Percentiles rank a stretch among this genome's conserved stretches.
These are phyloP conservation scores for Dioscorea dumetorum DNA, from an alignment of 106 monocot genomes.

Conservation along the genomic window DNA sequence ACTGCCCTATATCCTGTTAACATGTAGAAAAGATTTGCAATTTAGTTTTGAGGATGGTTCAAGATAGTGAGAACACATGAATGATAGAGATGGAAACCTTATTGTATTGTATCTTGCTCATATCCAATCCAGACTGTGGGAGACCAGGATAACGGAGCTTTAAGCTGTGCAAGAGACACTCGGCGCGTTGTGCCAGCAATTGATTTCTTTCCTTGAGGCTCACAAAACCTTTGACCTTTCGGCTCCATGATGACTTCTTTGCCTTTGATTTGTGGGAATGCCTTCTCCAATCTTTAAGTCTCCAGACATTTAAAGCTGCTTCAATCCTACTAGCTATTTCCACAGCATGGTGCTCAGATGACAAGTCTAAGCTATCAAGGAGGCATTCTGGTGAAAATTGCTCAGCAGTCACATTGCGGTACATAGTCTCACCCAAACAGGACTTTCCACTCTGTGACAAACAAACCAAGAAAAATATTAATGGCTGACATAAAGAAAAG, in stretches of 20 bases:
- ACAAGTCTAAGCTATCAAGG: slow-evolving; percentile 79
- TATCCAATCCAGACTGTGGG: slow-evolving; percentile 92
- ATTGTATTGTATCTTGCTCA: slow-evolving; percentile 99
- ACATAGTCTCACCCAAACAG: slow-evolving; percentile 90
- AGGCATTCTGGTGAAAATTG: slow-evolving; percentile 94
- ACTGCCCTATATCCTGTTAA: slow-evolving; percentile 86
- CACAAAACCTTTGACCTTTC: slow-evolving; percentile 80
- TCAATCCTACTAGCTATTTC: slow-evolving; percentile 93
- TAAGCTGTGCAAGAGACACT: slow-evolving; percentile 68
- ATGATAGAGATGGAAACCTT: slow-evolving; percentile 30
- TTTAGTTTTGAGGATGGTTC: background rate
- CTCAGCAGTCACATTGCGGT: slow-evolving; percentile 83
- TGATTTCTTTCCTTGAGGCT: slow-evolving; percentile 43
- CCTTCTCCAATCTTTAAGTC: slow-evolving; percentile 40
- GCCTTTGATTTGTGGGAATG: slow-evolving; percentile 28
- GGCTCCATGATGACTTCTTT: slow-evolving; percentile 65
- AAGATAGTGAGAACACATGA: background rate
- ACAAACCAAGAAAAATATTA: too few species aligned
- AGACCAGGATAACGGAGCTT: slow-evolving; percentile 77
- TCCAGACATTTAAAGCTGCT: slow-evolving; percentile 84
- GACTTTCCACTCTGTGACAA: slow-evolving; percentile 69
- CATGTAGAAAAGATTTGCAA: background rate
- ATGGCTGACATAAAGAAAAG: too few species aligned
- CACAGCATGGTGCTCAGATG: slow-evolving; percentile 84
- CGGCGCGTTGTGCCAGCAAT: slow-evolving; percentile 58